Evolutionary conservation across 352 stramenopile species (phyloP).

Genomic region (Pythium guiyangense): DNA sequence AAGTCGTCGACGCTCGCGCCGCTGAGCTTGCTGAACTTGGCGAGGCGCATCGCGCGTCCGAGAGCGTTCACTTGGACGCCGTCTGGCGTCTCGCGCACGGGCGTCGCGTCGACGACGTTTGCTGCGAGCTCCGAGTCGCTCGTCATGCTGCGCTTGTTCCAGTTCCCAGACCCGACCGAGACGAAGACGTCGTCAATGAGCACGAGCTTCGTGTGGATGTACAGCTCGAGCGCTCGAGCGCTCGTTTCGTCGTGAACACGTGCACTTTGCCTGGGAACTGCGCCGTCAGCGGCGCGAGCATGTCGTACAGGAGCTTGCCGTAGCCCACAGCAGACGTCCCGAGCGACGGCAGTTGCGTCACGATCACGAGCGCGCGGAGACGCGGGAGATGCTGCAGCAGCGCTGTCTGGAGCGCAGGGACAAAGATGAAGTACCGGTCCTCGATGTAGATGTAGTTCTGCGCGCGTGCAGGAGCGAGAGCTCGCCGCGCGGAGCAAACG

Average conservation of each 20-base stretch:
- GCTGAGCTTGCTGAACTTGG: slow-evolving; percentile 47
- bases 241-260: slow-evolving; percentile 45
- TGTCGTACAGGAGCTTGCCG: slow-evolving; percentile 43
- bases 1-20: slow-evolving; percentile 16
- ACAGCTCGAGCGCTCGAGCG: slow-evolving; percentile 38
- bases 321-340: slow-evolving; percentile 29
- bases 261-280: slow-evolving; percentile 51
- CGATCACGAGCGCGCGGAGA: slow-evolving; percentile 42
- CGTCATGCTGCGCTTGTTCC: slow-evolving; percentile 87
- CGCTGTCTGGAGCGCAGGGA: slow-evolving; percentile 46
- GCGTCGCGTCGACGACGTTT: slow-evolving; percentile 36
- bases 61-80: slow-evolving; percentile 36
- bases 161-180: slow-evolving; percentile 88
- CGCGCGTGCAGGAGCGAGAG: slow-evolving; percentile 46
- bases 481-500: slow-evolving; percentile 29
- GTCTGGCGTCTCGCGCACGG: slow-evolving; percentile 18
- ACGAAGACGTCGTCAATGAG: slow-evolving; percentile 83
- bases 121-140: slow-evolving; percentile 58
- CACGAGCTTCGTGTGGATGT: slow-evolving; percentile 78
- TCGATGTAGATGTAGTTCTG: slow-evolving; percentile 71
- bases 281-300: slow-evolving; percentile 60
- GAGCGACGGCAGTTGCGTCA: slow-evolving; percentile 32
- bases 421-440: slow-evolving; percentile 67
- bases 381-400: slow-evolving; percentile 36
- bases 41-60: slow-evolving; percentile 35